These are phyloP conservation scores for Diplotaxis tenuifolia DNA, from an alignment of 345 rosid species.

Conservation along the genomic window DNA sequence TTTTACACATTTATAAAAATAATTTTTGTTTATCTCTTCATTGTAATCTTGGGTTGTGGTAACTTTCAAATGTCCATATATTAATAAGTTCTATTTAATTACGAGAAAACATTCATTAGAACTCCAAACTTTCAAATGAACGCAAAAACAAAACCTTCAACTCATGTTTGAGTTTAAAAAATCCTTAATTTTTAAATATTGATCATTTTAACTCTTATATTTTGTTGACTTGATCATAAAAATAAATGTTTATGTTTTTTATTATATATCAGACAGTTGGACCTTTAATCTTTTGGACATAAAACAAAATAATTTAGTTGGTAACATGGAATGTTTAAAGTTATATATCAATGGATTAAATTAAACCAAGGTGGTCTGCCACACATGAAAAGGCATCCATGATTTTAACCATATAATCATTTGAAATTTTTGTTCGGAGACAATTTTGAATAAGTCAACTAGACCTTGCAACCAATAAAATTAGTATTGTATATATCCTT, in stretches of 20 bases:
- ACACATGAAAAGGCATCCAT: conserved; percentile 22
- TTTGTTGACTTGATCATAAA: no score
- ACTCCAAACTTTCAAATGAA: no score
- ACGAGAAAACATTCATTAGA: no score
- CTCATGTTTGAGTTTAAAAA: no score
- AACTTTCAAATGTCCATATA: no score
- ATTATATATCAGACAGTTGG: neutral
- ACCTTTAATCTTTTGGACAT: conserved; percentile 15
- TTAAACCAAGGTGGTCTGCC: conserved; percentile 35
- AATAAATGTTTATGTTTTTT: neutral
- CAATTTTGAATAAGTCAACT: neutral
- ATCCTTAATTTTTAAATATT: no score
- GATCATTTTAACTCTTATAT: no score
- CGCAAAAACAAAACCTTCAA: no score
- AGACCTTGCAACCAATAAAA: neutral
- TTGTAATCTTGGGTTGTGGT: no score
- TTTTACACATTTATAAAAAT: no score
- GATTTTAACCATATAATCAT: conserved; percentile 7
- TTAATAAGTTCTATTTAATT: no score
- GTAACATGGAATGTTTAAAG: conserved; percentile 12
- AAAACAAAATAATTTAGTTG: conserved; percentile 27
- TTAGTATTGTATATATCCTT: neutral
- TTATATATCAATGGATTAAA: conserved; percentile 17
- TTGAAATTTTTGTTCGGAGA: neutral
- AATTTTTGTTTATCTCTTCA: no score